A percentile compares a stretch with the other conserved stretches of the same genome.
These are phyloP conservation scores for Porcisia hertigi DNA, from an alignment of 208 protist species.

Conservation along the genomic window DNA sequence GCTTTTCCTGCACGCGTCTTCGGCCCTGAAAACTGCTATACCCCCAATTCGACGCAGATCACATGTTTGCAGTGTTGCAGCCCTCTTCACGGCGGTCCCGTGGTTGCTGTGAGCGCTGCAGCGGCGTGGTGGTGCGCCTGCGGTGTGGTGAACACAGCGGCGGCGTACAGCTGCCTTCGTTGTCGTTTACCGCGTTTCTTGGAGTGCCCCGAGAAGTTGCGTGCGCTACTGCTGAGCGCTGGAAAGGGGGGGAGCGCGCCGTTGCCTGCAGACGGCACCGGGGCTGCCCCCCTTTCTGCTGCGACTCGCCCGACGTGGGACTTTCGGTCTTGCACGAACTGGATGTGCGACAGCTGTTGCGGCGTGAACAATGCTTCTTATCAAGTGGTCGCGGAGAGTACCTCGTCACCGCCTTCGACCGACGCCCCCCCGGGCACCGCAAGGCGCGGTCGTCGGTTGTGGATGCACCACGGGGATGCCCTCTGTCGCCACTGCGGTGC, in stretches of 20 bases:
- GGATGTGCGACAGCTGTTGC: slow-evolving; percentile 72
- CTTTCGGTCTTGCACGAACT: slow-evolving; percentile 57
- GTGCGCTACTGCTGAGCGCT: slow-evolving; percentile 26
- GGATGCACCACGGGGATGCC: slow-evolving; percentile 34
- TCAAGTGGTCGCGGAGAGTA: slow-evolving; percentile 30
- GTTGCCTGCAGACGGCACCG: background rate
- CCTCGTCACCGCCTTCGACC: background rate
- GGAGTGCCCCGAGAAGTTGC: slow-evolving; percentile 14
- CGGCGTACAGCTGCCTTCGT: slow-evolving; percentile 46
- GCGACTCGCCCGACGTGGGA: slow-evolving; percentile 35
- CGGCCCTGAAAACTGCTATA: slow-evolving; percentile 52
- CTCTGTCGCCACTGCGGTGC: slow-evolving; percentile 54
- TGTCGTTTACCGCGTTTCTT: slow-evolving; percentile 69
- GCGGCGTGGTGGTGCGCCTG: slow-evolving; percentile 71
- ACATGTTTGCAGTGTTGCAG: slow-evolving; percentile 42
- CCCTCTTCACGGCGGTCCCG: slow-evolving; percentile 53
- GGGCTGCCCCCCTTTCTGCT: background rate
- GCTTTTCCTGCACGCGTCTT: slow-evolving; percentile 21
- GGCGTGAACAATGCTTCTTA: slow-evolving; percentile 66
- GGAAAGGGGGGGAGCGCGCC: background rate
- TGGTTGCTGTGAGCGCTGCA: slow-evolving; percentile 9
- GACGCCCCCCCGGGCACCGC: background rate
- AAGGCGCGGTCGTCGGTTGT: background rate
- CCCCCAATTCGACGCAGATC: slow-evolving; percentile 33
- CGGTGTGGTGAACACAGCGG: slow-evolving; percentile 37